Base-by-base conservation (phyloP, 805 yeast species). In the Candida stauntonica region DNA sequence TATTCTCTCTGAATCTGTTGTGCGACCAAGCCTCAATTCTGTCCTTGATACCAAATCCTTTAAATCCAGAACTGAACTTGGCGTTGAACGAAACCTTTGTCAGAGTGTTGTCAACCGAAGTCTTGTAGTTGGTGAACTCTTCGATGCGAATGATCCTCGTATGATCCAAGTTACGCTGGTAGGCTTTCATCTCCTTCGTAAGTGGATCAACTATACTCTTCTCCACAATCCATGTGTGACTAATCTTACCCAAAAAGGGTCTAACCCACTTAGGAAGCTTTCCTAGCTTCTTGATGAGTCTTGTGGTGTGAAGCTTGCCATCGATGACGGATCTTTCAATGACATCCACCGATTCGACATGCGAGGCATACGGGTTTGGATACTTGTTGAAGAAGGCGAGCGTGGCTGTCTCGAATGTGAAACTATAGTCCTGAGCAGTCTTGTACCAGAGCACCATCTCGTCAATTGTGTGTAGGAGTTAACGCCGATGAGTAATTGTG, bases 151-250 rank as follows among this genome's bases (percentile, higher is more conserved):
- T 73, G 36, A 89, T 75, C 46, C 73, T 72, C 1, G 84, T 77
- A 57, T 91, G 96, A 57, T 91, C 97, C 33, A 89, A 62, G 58
- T 89, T 89, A 45, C 87, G 72, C 13, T 86, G 80, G 64, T 85
- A 88, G 3, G 94, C 75, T 40, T 66, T 53, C 73, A 89, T 67
- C 7, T 67, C 66, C 43, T 68, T 62, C 5, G 59, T 54, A 8
- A 56, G 50, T 1, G 91, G 86, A 58, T 89, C 83, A 16, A 89
- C 81, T 9, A 81, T 62, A 1, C 87, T 75, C 49, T 77, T 75
- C 55, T 89, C 98, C 31, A 89, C 72, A 29, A 89, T 77, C 91
- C 93, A 86, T 11, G 86, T 69, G 38, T 83, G 80, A 23, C 83
- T 69, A 18, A 77, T 76, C 33, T 71, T 67, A 2, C 91, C 89